A percentile compares a stretch with the other conserved stretches of the same genome.
phyloP scores from a whole-genome alignment of 2,329 filamentous ascomycete genomes.

The Ilyonectria robusta region DNA sequence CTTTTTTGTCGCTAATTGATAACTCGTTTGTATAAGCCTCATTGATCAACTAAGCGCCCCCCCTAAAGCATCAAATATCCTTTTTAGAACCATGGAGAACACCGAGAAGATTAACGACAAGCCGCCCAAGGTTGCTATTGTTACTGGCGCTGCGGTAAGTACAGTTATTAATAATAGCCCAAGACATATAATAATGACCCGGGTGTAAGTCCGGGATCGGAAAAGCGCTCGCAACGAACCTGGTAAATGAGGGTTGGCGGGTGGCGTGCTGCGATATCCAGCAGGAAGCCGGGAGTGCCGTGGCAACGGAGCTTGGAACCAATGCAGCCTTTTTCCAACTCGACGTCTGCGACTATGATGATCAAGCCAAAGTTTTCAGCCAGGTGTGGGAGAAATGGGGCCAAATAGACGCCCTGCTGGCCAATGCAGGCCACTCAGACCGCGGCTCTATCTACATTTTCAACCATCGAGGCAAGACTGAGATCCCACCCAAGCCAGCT shows the following conservation, averaged over 20 bases:
- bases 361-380: neutral
- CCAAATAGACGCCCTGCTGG: neutral
- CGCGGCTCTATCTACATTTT: constrained; percentile 4
- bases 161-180: no score
- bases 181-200: neutral
- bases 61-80: no score
- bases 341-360: neutral
- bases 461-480: neutral
- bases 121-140: neutral
- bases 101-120: no score
- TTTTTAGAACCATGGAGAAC: no score
- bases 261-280: constrained; percentile 2
- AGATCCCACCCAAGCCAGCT: constrained; percentile 1
- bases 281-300: neutral
- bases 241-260: neutral
- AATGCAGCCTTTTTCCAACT: neutral
- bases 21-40: no score
- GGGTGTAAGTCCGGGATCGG: constrained; percentile 1
- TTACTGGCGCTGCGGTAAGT: constrained; percentile 5
- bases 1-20: no score
- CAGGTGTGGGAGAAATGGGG: neutral
- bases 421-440: constrained; percentile 1
- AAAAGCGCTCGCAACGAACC: neutral
- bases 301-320: neutral
- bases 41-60: no score